Conservation (phyloP, 805 yeast species). For the Candida railenensis region DNA sequence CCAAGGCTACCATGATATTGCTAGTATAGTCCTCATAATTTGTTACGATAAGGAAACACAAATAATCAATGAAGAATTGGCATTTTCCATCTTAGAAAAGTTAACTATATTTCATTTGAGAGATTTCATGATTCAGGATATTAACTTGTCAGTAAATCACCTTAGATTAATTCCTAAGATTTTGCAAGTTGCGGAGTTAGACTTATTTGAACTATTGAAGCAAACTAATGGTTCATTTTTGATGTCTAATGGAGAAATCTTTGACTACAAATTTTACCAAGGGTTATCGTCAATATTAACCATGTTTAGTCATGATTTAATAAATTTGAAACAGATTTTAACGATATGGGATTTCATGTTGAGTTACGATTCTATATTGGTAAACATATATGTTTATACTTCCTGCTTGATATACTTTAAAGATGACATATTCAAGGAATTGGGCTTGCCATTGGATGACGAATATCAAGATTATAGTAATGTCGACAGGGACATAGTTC, state of each 20-base stretch:
- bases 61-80: conserved; percentile 23
- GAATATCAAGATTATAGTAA: conserved; percentile 8
- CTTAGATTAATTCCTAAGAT: conserved; percentile 65
- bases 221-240: conserved; percentile 31
- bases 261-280: conserved; percentile 47
- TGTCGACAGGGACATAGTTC: conserved; percentile 34
- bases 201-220: conserved; percentile 39
- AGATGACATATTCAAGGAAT: conserved; percentile 35
- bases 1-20: conserved; percentile 92
- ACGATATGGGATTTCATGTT: conserved; percentile 70
- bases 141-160: conserved; percentile 66
- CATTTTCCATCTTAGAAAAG: conserved; percentile 48
- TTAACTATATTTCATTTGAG: conserved; percentile 65
- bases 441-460: conserved; percentile 56
- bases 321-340: conserved; percentile 47
- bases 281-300: conserved; percentile 79
- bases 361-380: conserved; percentile 51
- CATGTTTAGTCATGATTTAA: conserved; percentile 70
- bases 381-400: conserved; percentile 61
- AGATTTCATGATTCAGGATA: conserved; percentile 79
- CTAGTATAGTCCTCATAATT: conserved; percentile 60
- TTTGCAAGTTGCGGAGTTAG: conserved; percentile 47
- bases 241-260: conserved; percentile 23
- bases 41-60: conserved; percentile 27
- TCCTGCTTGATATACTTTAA: conserved; percentile 50